A percentile compares a stretch with the other conserved stretches of the same genome.
Evolutionary conservation across 108 stramenopile genomes (phyloP).

Genomic region (Nitzschia palea): DNA sequence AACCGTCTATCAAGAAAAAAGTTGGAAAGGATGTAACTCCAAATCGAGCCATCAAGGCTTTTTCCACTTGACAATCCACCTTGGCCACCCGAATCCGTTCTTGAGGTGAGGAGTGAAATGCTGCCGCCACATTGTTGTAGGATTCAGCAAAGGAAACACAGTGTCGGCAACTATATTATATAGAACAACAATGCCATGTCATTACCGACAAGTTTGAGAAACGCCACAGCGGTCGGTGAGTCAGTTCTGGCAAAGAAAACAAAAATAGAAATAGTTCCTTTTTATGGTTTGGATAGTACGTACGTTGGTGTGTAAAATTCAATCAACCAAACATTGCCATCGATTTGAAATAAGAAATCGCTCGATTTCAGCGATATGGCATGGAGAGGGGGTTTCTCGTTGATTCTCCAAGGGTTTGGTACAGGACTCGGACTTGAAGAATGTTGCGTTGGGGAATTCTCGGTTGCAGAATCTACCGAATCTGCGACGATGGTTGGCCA

Average conservation of each 20-base stretch:
- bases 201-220: background rate
- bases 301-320: slow-evolving; percentile 84
- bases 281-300: too few species aligned
- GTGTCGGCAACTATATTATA: slow-evolving; percentile 52
- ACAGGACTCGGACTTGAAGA: too few species aligned
- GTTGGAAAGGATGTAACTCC: slow-evolving; percentile 70
- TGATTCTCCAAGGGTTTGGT: too few species aligned
- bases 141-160: slow-evolving; percentile 63
- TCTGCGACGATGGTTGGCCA: too few species aligned
- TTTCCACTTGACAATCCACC: slow-evolving; percentile 71
- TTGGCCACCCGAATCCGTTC: slow-evolving; percentile 76
- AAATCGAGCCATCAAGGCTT: slow-evolving; percentile 65
- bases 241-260: too few species aligned
- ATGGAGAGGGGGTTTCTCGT: too few species aligned
- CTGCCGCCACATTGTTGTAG: slow-evolving; percentile 58
- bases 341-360: too few species aligned
- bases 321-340: slow-evolving; percentile 78
- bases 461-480: too few species aligned
- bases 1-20: slow-evolving; percentile 76
- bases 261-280: too few species aligned
- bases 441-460: too few species aligned
- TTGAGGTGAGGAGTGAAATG: slow-evolving; percentile 27
- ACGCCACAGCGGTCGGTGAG: too few species aligned
- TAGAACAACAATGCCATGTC: background rate
- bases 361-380: too few species aligned